These are phyloP conservation scores for Gamarada debralockiae DNA, from an alignment of 495 filamentous ascomycete genomes.

Conservation along the genomic window DNA sequence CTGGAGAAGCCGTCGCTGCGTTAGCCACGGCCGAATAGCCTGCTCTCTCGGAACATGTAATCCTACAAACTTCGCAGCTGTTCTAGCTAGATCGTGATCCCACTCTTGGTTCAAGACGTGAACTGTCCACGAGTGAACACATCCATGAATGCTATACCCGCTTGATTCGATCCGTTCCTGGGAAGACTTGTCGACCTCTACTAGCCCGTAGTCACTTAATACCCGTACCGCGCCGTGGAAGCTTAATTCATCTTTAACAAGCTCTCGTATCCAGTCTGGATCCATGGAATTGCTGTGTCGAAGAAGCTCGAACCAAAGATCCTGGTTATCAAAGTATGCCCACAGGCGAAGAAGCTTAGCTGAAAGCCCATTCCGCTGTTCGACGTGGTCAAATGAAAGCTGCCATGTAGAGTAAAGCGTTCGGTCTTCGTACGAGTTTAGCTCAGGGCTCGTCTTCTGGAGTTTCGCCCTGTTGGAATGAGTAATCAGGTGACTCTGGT, in stretches of 20 bases:
- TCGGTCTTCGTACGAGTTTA: constrained; percentile 30
- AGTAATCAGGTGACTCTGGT: too few species aligned
- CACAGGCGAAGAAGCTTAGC: constrained; percentile 39
- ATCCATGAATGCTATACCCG: constrained; percentile 37
- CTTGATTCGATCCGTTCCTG: constrained; percentile 20
- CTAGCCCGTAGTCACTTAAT: constrained; percentile 27
- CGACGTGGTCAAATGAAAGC: constrained; percentile 38
- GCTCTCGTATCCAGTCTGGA: constrained; percentile 17
- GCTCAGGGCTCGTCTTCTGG: constrained; percentile 23
- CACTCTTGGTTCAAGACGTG: constrained; percentile 29
- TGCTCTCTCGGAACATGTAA: not conserved
- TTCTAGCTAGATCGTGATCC: constrained; percentile 1
- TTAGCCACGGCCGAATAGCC: constrained; percentile 22
- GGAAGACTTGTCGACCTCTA: constrained; percentile 23
- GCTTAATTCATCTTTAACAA: constrained; percentile 20
- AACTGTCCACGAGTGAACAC: constrained; percentile 37
- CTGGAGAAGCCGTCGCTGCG: constrained; percentile 32
- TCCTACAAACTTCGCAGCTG: not conserved
- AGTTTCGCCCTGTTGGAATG: too few species aligned
- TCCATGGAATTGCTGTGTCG: constrained; percentile 6
- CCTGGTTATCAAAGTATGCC: constrained; percentile 45
- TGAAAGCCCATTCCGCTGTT: constrained; percentile 30
- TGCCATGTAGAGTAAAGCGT: constrained; percentile 40
- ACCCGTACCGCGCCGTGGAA: constrained; percentile 22
- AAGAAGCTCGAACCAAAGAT: constrained; percentile 46